phyloP scores from a whole-genome alignment of 1,284 basidiomycete genomes.

The Ceratobasidium sp. region DNA sequence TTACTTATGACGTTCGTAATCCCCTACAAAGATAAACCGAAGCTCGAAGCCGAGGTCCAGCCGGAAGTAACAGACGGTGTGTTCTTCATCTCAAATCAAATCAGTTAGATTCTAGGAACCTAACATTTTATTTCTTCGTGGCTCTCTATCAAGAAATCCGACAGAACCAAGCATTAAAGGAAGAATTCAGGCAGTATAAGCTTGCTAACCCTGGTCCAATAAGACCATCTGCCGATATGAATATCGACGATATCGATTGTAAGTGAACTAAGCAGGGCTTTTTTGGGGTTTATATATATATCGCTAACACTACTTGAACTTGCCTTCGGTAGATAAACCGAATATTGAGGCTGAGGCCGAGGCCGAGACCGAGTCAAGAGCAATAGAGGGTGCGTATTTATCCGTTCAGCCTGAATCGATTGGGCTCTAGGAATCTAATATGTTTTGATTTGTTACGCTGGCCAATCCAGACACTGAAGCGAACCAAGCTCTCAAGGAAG shows the following conservation, averaged over 20 bases:
- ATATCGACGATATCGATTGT: background rate
- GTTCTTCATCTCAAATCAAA: background rate
- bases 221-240: background rate
- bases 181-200: background rate
- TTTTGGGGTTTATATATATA: background rate
- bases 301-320: background rate
- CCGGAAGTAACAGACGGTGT: background rate
- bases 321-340: background rate
- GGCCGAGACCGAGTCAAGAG: background rate
- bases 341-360: background rate
- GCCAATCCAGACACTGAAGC: background rate
- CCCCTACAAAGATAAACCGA: background rate
- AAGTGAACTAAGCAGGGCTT: background rate
- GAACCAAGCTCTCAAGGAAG: background rate
- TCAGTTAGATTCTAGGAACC: background rate
- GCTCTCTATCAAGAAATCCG: background rate
- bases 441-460: background rate
- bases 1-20: background rate
- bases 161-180: background rate
- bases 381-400: background rate
- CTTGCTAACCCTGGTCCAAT: background rate
- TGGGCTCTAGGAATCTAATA: too few species aligned
- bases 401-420: background rate
- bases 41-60: background rate
- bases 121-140: too few species aligned